These are phyloP conservation scores for Phytophthora constricta DNA, from an alignment of 352 stramenopile species.

Conservation along the genomic window DNA sequence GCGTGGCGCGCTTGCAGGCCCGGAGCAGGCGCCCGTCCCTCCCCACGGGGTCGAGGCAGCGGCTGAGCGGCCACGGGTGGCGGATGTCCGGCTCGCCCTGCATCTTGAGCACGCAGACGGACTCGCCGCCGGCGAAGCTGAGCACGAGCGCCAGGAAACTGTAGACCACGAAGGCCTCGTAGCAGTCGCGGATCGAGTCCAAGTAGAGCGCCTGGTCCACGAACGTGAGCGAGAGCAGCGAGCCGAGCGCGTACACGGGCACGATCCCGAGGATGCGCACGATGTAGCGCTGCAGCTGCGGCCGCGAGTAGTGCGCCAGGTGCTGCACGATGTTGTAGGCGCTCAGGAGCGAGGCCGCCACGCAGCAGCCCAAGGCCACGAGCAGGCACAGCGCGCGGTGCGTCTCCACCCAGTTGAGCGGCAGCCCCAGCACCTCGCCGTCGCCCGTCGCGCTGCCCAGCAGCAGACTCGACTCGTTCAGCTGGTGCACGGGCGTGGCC, in stretches of 20 bases:
- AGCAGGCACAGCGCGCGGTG: conserved; percentile 59
- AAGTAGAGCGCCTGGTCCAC: conserved; percentile 85
- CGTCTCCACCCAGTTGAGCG: conserved; percentile 79
- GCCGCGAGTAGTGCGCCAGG: conserved; percentile 82
- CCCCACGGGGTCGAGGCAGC: conserved; percentile 75
- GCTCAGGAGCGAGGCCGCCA: conserved; percentile 64
- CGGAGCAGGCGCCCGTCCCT: conserved; percentile 85
- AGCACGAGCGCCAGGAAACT: conserved; percentile 92
- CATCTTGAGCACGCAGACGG: conserved; percentile 89
- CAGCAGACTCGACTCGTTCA: conserved; percentile 75
- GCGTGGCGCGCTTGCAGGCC: conserved; percentile 89
- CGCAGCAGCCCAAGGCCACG: conserved; percentile 64
- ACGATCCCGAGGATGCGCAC: conserved; percentile 89
- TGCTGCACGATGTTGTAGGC: conserved; percentile 90
- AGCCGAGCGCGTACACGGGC: conserved; percentile 87
- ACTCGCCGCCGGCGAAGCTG: conserved; percentile 88
- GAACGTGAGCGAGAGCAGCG: conserved; percentile 82
- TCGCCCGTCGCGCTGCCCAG: conserved; percentile 74
- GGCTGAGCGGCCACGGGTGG: conserved; percentile 83
- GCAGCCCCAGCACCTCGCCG: conserved; percentile 59
- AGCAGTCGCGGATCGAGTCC: conserved; percentile 90
- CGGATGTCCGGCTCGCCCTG: conserved; percentile 81
- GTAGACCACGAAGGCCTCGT: conserved; percentile 94
- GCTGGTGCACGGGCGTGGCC: conserved; percentile 39
- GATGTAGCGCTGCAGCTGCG: conserved; percentile 88